These are phyloP conservation scores for Aureobasidium mangrovei DNA, from an alignment of 2,329 filamentous ascomycete genomes.

Conservation along the genomic window DNA sequence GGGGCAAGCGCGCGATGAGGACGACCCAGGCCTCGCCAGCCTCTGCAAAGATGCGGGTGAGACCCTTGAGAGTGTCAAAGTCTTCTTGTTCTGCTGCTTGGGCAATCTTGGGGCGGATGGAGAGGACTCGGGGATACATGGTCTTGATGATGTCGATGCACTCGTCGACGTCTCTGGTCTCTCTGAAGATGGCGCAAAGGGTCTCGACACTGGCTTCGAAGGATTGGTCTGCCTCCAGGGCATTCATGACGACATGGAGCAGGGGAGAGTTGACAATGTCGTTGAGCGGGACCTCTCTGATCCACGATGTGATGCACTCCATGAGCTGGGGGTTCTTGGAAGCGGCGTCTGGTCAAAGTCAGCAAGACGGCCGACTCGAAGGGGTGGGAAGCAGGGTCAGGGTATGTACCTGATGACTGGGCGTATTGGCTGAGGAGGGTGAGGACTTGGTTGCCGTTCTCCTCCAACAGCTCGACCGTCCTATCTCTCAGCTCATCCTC, in stretches of 20 bases:
- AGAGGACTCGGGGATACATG: slow-evolving; percentile 72
- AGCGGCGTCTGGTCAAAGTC: slow-evolving; percentile 50
- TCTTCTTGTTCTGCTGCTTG: slow-evolving; percentile 73
- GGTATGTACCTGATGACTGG: slow-evolving; percentile 67
- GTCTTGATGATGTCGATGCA: slow-evolving; percentile 71
- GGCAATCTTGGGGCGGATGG: slow-evolving; percentile 66
- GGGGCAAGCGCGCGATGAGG: slow-evolving; percentile 74
- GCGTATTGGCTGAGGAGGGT: slow-evolving; percentile 81
- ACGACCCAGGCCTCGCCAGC: slow-evolving; percentile 93
- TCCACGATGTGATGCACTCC: slow-evolving; percentile 94
- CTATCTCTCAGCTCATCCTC: slow-evolving; percentile 87
- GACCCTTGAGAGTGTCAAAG: slow-evolving; percentile 71
- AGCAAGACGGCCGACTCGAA: too few species aligned
- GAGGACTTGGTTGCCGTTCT: slow-evolving; percentile 84
- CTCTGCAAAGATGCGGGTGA: slow-evolving; percentile 85
- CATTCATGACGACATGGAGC: slow-evolving; percentile 70
- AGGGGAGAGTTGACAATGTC: slow-evolving; percentile 80
- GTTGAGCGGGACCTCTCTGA: slow-evolving; percentile 79
- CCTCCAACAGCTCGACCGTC: slow-evolving; percentile 80
- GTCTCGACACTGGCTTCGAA: slow-evolving; percentile 88
- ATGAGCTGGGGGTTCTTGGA: slow-evolving; percentile 82
- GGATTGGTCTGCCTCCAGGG: slow-evolving; percentile 64
- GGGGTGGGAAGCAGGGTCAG: slow-evolving; percentile 23
- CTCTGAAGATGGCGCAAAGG: slow-evolving; percentile 80
- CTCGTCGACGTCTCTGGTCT: slow-evolving; percentile 91